phyloP scores from a whole-genome alignment of 768 basidiomycete species.

The Candolleomyces eurysporus region DNA sequence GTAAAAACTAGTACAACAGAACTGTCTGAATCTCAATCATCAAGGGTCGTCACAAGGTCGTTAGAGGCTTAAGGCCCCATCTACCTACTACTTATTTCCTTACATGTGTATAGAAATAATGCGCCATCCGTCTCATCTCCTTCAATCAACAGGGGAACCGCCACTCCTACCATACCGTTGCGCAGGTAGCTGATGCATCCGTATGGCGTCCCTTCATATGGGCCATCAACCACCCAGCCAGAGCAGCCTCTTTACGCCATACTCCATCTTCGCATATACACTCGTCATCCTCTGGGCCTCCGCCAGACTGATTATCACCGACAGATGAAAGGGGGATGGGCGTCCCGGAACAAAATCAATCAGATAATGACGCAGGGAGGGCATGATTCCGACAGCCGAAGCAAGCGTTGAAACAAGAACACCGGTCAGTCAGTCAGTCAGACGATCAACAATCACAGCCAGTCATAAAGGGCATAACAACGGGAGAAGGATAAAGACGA shows the following conservation, averaged over 20 bases:
- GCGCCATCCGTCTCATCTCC: too few relatives aligned
- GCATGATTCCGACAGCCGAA: neutral
- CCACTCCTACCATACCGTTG: neutral
- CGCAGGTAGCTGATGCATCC: neutral
- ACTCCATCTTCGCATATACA: slow-evolving; percentile 90
- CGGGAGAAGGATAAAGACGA: neutral
- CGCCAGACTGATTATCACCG: slow-evolving; percentile 47
- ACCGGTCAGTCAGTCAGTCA: neutral
- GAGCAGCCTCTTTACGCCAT: slow-evolving; percentile 84
- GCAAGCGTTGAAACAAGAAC: neutral
- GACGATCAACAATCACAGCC: slow-evolving; percentile 9
- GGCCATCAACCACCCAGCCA: slow-evolving; percentile 73
- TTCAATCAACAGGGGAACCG: neutral
- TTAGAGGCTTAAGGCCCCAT: too few relatives aligned
- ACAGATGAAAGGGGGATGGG: neutral
- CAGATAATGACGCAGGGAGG: too few relatives aligned
- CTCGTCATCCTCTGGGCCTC: slow-evolving; percentile 87
- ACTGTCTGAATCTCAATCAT: too few relatives aligned
- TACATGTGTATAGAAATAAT: too few relatives aligned
- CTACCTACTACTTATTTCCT: too few relatives aligned
- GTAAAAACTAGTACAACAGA: too few relatives aligned
- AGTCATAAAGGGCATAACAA: neutral
- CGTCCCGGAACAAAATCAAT: neutral
- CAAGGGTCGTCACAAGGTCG: too few relatives aligned
- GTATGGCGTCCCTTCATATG: neutral